Base-by-base conservation (phyloP, 768 basidiomycete species). In the Omphalotus guepiniiformis region DNA sequence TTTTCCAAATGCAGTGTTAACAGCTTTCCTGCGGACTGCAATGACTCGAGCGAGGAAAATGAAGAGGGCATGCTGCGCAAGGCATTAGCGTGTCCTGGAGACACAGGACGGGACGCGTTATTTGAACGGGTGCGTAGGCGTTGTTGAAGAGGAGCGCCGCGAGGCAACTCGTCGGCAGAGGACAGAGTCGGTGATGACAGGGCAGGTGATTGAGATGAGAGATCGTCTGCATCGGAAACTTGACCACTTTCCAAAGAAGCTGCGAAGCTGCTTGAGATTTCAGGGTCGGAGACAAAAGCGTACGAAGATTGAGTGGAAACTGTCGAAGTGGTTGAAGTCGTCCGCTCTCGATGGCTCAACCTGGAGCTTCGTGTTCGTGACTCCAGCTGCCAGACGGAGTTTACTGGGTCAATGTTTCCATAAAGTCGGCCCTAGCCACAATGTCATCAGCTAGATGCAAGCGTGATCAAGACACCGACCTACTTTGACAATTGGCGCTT, bases 221-320 rank as follows among this genome's bases (percentile, higher is more conserved):
- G 61, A 51, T 89, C 87, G 47, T 90, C 88, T 12, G 72, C 70
- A 50, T 91, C 88, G 19, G 88, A 89, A 9, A 75, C 74, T 22
- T 80, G 82, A 12, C 72, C 82, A 53, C 84, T 85, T 58, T 88
- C 88, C 3, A 90, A 73, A 23, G 88, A 90, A 5, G 85, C 87
- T 1, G 86, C 85, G 54, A 90, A 89, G 60, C 84, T 87, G 65
- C 86, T 89, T 4, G 88, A 88, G 42, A 90, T 84, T 54, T 91
- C 88, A 2, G 80, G 81, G 55, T 91, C 88, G n/a, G 88, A 89
- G 7, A 91, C 73, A 47, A 88, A 74, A 3, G 88, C 88, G 55
- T 82, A 91, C 0, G 88, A 91, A 16, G 88, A 91, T 23, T 80
- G 85, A 0, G 85, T 85, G 3, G 87, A 89, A 0, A 82, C 68